These are phyloP conservation scores for Fusarium robinianum DNA, from an alignment of 2,329 filamentous ascomycete species.

Conservation along the genomic window DNA sequence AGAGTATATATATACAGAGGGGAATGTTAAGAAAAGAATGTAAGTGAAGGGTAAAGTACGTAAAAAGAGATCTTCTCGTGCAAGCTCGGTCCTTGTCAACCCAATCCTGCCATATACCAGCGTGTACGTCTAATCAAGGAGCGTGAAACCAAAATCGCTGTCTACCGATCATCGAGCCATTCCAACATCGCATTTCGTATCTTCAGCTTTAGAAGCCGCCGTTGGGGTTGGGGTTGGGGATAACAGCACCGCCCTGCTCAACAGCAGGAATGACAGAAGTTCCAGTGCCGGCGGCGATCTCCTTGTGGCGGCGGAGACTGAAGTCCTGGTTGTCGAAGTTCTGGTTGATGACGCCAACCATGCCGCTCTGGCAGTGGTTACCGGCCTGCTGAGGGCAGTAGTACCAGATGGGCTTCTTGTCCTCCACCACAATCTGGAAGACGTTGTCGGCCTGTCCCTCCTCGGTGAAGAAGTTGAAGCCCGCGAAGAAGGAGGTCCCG, in stretches of 20 bases:
- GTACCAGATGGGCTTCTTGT: slow-evolving; percentile 50
- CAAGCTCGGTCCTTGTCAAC: too few species aligned
- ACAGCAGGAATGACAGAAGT: slow-evolving; percentile 39
- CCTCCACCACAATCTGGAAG: slow-evolving; percentile 51
- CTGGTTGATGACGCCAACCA: slow-evolving; percentile 57
- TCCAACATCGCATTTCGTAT: too few species aligned
- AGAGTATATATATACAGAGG: too few species aligned
- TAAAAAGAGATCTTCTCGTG: too few species aligned
- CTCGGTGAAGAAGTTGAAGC: slow-evolving; percentile 48
- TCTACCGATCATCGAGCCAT: too few species aligned
- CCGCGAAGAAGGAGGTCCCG: slow-evolving; percentile 49
- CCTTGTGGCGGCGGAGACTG: slow-evolving; percentile 45
- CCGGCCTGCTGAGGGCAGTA: slow-evolving; percentile 50
- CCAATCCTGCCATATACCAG: too few species aligned
- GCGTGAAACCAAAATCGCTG: background rate
- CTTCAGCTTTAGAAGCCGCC: slow-evolving; percentile 41
- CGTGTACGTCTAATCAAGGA: too few species aligned
- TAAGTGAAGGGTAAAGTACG: too few species aligned
- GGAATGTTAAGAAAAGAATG: too few species aligned
- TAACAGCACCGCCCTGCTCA: slow-evolving; percentile 44
- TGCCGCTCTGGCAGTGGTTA: slow-evolving; percentile 54
- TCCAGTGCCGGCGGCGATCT: slow-evolving; percentile 41
- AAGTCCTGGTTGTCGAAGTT: slow-evolving; percentile 45
- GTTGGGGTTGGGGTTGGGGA: slow-evolving; percentile 49
- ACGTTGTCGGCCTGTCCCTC: slow-evolving; percentile 46